Evolutionary conservation across 176 grass and related monocot species (phyloP), one percentile per base, ranked within the genome.

Genomic region (Hordeum marinum): DNA sequence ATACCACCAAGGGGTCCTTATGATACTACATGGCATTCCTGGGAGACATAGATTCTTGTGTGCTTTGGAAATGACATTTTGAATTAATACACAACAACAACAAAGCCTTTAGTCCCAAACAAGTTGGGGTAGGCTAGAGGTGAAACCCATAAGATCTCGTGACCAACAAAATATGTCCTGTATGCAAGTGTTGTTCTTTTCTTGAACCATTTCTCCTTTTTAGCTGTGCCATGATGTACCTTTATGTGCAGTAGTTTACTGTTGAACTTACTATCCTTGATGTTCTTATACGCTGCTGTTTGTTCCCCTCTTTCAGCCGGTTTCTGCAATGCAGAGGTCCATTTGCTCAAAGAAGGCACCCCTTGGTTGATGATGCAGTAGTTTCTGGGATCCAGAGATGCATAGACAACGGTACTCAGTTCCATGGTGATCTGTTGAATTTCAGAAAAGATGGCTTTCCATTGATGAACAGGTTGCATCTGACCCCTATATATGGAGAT

Each of bases 251-350:
- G 43, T 69, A 75, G n/a, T 76, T 71, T 75, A 8, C 66, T 45
- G 1, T 60, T 75, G 21, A 68, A 62, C 10, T 78, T 68, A 68
- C 46, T 83, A 45, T 43, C 68, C n/a, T 39, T 80, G 29, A 48
- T 25, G 84, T 85, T 59, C 29, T 75, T 62, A 39, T 54, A 72
- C 50, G 10, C 52, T 71, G 50, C 39, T 75, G 8, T 78, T 82
- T 87, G 12, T 52, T 32, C 73, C 21, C 73, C 23, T 83, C 61
- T 94, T 94, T 84, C 95, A 94, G 92, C 41, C 92, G 94, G 25
- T 97, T 97, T 79, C 87, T 97, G 72, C 94, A 97, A 77, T 94
- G 92, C 58, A 89, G 94, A 92, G 94, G 94, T 3, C 94, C 94
- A 37, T 97, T 94, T 82, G 94, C 94, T 79, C 90, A 92, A 71